phyloP scores from a whole-genome alignment of 371 early-diverging fungal genomes.

The Circinella minor region DNA sequence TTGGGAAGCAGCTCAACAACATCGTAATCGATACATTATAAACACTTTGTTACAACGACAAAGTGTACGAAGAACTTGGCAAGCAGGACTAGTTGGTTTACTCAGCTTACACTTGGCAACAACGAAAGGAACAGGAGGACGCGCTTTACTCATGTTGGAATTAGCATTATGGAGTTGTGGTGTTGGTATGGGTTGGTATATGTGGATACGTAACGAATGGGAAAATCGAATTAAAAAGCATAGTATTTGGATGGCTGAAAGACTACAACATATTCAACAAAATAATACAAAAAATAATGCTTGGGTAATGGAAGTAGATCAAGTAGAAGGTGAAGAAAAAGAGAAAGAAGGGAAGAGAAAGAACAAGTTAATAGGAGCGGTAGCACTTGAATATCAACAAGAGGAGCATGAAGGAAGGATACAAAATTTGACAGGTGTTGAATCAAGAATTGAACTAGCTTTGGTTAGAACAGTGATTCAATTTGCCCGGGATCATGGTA shows the following conservation, averaged over 20 bases:
- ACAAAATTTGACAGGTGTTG: constrained; percentile 36
- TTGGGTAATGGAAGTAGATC: constrained; percentile 36
- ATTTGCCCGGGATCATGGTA: constrained; percentile 44
- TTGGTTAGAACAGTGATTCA: constrained; percentile 42
- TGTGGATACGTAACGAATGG: constrained; percentile 24
- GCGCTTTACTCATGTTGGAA: constrained; percentile 18
- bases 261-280: not conserved
- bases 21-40: constrained; percentile 8
- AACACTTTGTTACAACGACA: constrained; percentile 4
- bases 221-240: constrained; percentile 5
- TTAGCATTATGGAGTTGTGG: constrained; percentile 40
- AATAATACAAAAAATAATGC: constrained; percentile 31
- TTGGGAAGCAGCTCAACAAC: constrained; percentile 11
- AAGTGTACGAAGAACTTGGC: constrained; percentile 34
- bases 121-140: not conserved
- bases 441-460: constrained; percentile 30
- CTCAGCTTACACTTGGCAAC: constrained; percentile 24
- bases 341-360: not conserved
- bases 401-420: constrained; percentile 43
- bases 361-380: constrained; percentile 33
- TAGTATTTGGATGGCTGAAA: constrained; percentile 7
- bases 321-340: not conserved
- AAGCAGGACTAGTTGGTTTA: constrained; percentile 41
- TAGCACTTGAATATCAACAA: constrained; percentile 24
- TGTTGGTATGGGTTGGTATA: constrained; percentile 35